Evolutionary conservation across 1,284 basidiomycete species (phyloP).

Genomic region (Athelia psychrophila): DNA sequence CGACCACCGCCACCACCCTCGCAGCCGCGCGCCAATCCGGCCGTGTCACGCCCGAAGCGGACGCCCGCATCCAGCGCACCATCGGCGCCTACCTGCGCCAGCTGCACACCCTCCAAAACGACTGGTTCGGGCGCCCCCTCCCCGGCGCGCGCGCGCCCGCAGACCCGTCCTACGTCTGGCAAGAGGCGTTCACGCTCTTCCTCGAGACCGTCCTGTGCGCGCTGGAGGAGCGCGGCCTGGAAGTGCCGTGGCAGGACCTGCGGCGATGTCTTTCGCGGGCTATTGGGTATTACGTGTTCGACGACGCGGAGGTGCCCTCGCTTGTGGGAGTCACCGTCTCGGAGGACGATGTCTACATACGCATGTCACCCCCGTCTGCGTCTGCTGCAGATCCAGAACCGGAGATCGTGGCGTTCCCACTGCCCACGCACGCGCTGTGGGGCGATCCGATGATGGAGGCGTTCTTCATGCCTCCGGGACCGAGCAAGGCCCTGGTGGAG

Average conservation of each 20-base stretch:
- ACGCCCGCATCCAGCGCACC: constrained; percentile 49
- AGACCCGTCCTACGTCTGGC: constrained; percentile 59
- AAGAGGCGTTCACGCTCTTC: constrained; percentile 61
- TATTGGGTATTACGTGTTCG: constrained; percentile 70
- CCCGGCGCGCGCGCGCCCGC: constrained; percentile 14
- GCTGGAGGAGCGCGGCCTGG: constrained; percentile 21
- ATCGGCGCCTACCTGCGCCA: constrained; percentile 56
- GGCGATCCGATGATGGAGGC: constrained; percentile 71
- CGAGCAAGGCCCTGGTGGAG: constrained; percentile 49
- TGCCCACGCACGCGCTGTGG: constrained; percentile 56
- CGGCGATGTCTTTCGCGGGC: constrained; percentile 56
- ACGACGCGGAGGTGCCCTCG: constrained; percentile 68
- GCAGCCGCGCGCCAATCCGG: constrained; percentile 34
- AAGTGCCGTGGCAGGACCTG: constrained; percentile 41
- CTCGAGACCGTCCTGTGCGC: constrained; percentile 52
- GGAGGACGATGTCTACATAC: constrained; percentile 50
- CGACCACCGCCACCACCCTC: constrained; percentile 34
- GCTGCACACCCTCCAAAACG: constrained; percentile 66
- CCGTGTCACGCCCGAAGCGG: constrained; percentile 39
- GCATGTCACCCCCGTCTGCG: constrained; percentile 17
- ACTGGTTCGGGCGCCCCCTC: constrained; percentile 62
- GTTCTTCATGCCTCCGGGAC: constrained; percentile 49
- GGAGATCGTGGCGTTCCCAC: constrained; percentile 41
- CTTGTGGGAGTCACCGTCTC: constrained; percentile 60
- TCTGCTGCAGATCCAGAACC: constrained; percentile 18